Base-by-base conservation (phyloP, 192 early-diverging fungal genomes). In the Coemansia biformis region DNA sequence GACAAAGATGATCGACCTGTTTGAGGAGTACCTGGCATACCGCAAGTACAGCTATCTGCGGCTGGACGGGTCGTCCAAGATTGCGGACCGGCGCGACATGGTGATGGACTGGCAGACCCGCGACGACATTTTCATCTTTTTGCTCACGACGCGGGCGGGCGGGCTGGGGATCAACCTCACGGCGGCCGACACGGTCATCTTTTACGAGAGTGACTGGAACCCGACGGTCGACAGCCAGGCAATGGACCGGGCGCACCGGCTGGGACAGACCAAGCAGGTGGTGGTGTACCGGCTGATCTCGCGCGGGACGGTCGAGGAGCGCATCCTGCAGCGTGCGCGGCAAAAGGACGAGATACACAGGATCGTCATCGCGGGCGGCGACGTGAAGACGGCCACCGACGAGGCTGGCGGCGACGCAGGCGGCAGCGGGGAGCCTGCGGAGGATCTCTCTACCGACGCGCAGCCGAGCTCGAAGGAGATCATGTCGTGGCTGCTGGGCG, bases 301-400 rank as follows among this genome's bases (percentile, higher is more conserved):
- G 12, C 80, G 81, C 22, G 81, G 82, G 8, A 89, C 89, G 0
- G 85, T 91, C 21, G 89, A 91, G 53, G 89, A 91, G 63, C 77
- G 85, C 16, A 89, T 91, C 31, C 56, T 89, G 35, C 74, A 81
- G 59, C 80, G 89, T 17, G 87, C 89, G 0, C 81, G 83, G 56
- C 88, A 91, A 52, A 93, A 93, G 76, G 89, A 92, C 63, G 86
- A 94, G 57, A 93, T 93, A 16, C 91, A 94, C 56, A 88, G 89
- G 43, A 89, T 94, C 2, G 91, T 94, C 31, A 92, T 94, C 50
- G 85, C 88, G 14, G 91, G 92, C n/a, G 89, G 89, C 6, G 89
- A 90, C 47, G 84, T 83, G 57, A 83, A 82, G 62, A 39, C 37
- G 5, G 54, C 54, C 21, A 40, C 80, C 78, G 37, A 41, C 9